phyloP scores from a whole-genome alignment of 768 basidiomycete species.

The Boletus bicolor region DNA sequence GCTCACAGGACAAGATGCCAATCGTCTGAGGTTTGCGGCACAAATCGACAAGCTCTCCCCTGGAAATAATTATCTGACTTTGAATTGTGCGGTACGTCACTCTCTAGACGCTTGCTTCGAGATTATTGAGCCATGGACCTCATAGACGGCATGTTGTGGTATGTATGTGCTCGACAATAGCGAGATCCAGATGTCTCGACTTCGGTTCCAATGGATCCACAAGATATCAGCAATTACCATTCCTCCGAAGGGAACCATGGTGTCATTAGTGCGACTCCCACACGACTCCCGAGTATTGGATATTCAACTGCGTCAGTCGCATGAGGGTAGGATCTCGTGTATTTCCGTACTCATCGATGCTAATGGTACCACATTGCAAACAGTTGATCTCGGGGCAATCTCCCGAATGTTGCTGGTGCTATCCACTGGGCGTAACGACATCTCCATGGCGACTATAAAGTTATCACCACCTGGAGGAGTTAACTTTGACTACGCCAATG shows the following conservation, averaged over 20 bases:
- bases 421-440: constrained; percentile 66
- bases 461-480: constrained; percentile 55
- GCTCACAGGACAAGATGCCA: constrained; percentile 61
- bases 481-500: constrained; percentile 43
- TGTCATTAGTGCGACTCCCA: constrained; percentile 57
- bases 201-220: constrained; percentile 66
- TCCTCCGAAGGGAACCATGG: constrained; percentile 27
- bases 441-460: constrained; percentile 51
- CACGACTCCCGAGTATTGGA: constrained; percentile 61
- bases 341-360: constrained; percentile 13
- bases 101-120: background rate
- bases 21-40: constrained; percentile 55
- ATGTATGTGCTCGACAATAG: constrained; percentile 64
- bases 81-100: constrained; percentile 70
- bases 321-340: constrained; percentile 22
- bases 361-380: constrained; percentile 7
- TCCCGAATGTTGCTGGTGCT: constrained; percentile 54
- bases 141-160: constrained; percentile 63
- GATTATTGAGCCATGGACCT: background rate
- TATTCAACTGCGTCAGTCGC: constrained; percentile 59
- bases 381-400: constrained; percentile 65
- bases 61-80: constrained; percentile 54
- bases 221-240: constrained; percentile 27
- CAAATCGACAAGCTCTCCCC: constrained; percentile 44
- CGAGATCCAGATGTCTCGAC: constrained; percentile 60